These are phyloP conservation scores for Ceratocystis harringtonii DNA, from an alignment of 2,329 filamentous ascomycete species.

Conservation along the genomic window DNA sequence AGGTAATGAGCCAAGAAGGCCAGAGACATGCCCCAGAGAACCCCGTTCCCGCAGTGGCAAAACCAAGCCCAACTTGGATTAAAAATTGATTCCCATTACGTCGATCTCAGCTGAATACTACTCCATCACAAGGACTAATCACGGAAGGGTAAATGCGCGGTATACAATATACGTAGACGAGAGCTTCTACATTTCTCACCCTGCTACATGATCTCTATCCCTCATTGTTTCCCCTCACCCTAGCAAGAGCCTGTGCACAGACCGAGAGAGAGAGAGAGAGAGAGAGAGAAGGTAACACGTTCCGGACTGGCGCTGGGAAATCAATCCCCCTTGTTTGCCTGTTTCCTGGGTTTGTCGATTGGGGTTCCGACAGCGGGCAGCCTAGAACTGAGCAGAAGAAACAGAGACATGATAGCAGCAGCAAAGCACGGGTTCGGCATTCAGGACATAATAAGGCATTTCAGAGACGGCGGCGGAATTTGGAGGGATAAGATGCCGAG, in stretches of 20 bases:
- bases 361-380: background rate
- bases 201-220: background rate
- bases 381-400: background rate
- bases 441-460: background rate
- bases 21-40: background rate
- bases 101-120: background rate
- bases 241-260: background rate
- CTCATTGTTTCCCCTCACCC: background rate
- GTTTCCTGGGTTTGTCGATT: background rate
- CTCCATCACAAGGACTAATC: background rate
- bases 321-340: background rate
- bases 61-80: background rate
- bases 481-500: background rate
- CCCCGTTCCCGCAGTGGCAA: background rate
- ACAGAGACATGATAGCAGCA: background rate
- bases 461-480: background rate
- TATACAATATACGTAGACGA: background rate
- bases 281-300: background rate
- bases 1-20: background rate
- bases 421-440: background rate
- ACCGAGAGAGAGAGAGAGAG: background rate
- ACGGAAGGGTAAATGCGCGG: background rate
- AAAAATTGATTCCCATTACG: background rate
- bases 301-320: background rate
- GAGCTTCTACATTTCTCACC: background rate